Evolutionary conservation across 2,329 filamentous ascomycete species (phyloP), one percentile per base, ranked within the genome.

Genomic region (Tolypocladium pustulatum): DNA sequence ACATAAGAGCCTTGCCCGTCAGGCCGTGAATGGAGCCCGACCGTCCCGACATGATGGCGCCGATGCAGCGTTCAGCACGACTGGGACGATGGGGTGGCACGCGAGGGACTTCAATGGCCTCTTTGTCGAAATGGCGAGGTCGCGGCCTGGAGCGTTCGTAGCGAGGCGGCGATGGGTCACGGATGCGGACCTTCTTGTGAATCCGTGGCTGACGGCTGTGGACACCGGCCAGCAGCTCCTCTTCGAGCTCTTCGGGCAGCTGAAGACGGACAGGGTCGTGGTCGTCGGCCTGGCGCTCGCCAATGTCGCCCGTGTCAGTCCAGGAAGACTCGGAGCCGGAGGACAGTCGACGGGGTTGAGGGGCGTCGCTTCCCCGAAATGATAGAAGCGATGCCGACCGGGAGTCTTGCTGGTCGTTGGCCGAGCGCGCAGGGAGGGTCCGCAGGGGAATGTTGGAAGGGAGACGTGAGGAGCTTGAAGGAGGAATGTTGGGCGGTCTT

Each of bases 1-100:
- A 97, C 88, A 99, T 83, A 69, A 99, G 81, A 75, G 93, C 87
- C 80, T 95, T 96, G 77, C 94, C 94, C 68, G 95, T 96, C 67
- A 99, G 83, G 80, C 94, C 94, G 77, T 94, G 89, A 68, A 91
- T 87, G 71, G 88, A 86, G 70, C 83, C 80, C 65, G 86, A 82
- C 64, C 89, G 86, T 71, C 86, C 86, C 65, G 91, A 86, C 92
- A 99, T 97, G 82, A 95, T 88, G 78, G 80, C 75, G 66, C 88
- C 90, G 67, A 97, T 76, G 64, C 89, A 73, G 69, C 85, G 87
- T 73, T 92, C 84, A 63, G 78, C 82, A 67, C 81, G 81, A 57
- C 84, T 82, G 62, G 91, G 84, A 61, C 75, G 82, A 65, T 82
- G 82, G 54, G 81, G 82, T 56, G 78, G 75, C 60, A 89, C 83